Conservation (phyloP, 345 rosid genomes). For the Corymbia maculata region DNA sequence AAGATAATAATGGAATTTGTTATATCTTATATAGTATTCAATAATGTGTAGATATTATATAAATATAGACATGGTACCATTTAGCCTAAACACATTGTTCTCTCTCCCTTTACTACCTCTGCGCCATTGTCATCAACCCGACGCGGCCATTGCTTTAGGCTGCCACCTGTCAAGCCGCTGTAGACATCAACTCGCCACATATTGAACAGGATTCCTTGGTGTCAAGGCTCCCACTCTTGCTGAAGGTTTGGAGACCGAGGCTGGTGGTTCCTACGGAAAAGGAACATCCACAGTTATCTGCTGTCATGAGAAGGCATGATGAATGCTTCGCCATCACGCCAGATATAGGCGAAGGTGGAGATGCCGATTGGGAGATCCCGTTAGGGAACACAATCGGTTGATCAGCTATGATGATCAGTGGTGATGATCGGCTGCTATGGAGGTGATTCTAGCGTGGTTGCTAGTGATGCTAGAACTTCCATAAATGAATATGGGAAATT, state of each 20-base stretch:
- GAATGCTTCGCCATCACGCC: background rate
- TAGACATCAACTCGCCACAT: conserved; percentile 4
- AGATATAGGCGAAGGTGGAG: background rate
- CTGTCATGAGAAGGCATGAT: background rate
- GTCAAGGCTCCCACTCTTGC: conserved; percentile 15
- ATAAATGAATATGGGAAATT: background rate
- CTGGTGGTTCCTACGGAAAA: conserved; percentile 24
- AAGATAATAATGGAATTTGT: background rate
- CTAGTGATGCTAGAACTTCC: background rate
- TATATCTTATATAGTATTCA: too few relatives aligned
- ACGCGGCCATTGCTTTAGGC: background rate
- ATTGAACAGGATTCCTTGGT: conserved; percentile 24
- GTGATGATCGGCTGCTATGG: background rate
- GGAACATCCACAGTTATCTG: conserved; percentile 18
- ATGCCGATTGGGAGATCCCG: background rate
- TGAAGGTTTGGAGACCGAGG: conserved; percentile 16
- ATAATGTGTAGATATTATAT: background rate
- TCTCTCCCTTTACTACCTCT: background rate
- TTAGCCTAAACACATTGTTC: background rate
- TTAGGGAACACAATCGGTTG: background rate
- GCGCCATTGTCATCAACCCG: background rate
- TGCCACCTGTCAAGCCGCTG: background rate
- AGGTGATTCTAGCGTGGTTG: background rate
- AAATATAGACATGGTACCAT: background rate
- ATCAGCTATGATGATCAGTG: background rate